Base-by-base conservation (phyloP, 192 early-diverging fungal species). In the Mortierella antarctica region DNA sequence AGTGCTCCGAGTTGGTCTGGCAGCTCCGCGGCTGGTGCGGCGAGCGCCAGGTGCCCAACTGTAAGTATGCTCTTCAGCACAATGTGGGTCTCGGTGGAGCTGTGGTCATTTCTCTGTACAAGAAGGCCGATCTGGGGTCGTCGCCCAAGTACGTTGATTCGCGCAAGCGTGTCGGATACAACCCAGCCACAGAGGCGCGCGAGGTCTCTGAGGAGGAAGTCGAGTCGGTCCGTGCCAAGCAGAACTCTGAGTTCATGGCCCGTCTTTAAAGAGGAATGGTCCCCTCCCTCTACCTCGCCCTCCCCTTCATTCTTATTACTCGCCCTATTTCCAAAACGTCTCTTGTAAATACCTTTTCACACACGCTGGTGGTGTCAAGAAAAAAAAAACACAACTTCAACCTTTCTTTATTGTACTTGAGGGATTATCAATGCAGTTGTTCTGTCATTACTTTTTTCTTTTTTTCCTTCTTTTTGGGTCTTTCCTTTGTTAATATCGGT, bases 11-110 rank as follows among this genome's bases (percentile, higher is more conserved):
- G 78, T 71, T 84, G 64, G 83, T 84, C 63, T 91, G 90, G 90
- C 90, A 91, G 72, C 57, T 89, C 21, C 87, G 90, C 65, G 86
- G 86, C 51, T 92, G 91, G 91, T 84, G 87, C 63, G 91, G 88
- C 9, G 83, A 87, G 62, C 83, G 92, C 51, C 92, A 94, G 75
- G 90, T 93, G 9, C 80, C 88, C 20, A 89, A 90, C 74, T 83
- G 84, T 54, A 88, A 83, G 60, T 86, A 88, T 47, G 91, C 89
- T 5, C 84, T 93, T 31, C 92, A 93, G 61, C 92, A 93, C 77
- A 93, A 93, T 70, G 84, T 93, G 56, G 91, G 92, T 46, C 84
- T 93, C 42, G 92, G 92, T 39, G 92, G 92, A 65, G 92, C 92
- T 23, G 92, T 88, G 13, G 92, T 93, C 39, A 62, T 93, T 18